Evolutionary conservation across 345 rosid genomes (phyloP), one percentile per base, ranked within the genome.

Genomic region (Bruguiera gymnorhiza): DNA sequence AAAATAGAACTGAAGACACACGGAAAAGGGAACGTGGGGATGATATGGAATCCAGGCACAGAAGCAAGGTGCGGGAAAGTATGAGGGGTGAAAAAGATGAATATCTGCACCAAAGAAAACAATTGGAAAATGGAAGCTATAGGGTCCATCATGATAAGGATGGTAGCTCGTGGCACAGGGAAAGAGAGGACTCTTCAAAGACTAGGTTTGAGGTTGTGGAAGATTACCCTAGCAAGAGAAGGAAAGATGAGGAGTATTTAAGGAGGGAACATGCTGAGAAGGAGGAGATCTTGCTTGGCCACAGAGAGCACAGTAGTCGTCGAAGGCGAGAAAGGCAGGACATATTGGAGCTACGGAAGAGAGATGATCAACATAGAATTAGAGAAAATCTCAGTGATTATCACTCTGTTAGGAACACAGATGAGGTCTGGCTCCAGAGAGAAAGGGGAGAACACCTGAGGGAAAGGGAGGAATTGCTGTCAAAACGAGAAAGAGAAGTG

Each of bases 291-390:
- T 50, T 76, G 73, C 89, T 79, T 71, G 79, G 83, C 60, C 87
- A 84, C 69, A 84, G 90, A 81, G 98, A 95, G 76, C 75, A 73
- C 50, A 69, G 73, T 53, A 77, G 88, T 76, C 87, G 83, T 67
- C 86, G 84, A 59, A 89, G 84, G 79, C 86, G 89, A 70, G 98
- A 92, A 77, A 87, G 90, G 75, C 91, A 87, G 75, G 96, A 86
- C 63, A 63, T 73, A 66, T 62, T 85, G 79, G 97, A 90, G 63
- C 86, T 76, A 62, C 85, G 87, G 71, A 88, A 83, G 86, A 83
- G 97, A 90, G 96, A 87, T 64, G 86, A 85, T 75, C 86, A 81
- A 75, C 93, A 82, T 72, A 87, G 92, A 82, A 85, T 64, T 73
- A 86, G 97, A 75, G 98, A 89, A 63, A 79, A 71, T 77, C 72